A percentile compares a stretch with the other conserved stretches of the same genome.
phyloP scores from a whole-genome alignment of 371 early-diverging fungal genomes.

The Zopfochytrium polystomum region DNA sequence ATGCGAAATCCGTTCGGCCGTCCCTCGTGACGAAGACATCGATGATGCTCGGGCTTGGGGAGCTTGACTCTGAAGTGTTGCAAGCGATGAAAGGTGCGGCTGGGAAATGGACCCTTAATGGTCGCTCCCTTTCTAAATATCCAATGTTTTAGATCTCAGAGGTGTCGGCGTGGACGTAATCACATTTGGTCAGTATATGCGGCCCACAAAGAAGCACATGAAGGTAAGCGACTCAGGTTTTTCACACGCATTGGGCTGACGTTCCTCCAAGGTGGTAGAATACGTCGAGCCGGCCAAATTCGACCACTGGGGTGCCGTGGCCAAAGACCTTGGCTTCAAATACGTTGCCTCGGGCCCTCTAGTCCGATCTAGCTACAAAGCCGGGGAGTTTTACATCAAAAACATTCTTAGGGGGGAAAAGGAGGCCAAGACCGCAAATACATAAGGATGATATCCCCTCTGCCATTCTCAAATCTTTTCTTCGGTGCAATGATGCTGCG shows the following conservation, averaged over 20 bases:
- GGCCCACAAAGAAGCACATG: conserved; percentile 97
- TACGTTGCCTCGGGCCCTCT: conserved; percentile 96
- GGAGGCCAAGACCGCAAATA: too few relatives aligned
- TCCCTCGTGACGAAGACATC: conserved; percentile 89
- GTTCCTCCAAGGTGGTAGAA: conserved; percentile 59
- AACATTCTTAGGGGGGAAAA: conserved; percentile 47
- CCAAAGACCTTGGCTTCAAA: conserved; percentile 84
- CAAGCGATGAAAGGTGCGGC: conserved; percentile 73
- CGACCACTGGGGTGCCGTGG: conserved; percentile 81
- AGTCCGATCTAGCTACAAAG: conserved; percentile 94
- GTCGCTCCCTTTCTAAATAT: conserved; percentile 4
- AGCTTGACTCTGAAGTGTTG: conserved; percentile 89
- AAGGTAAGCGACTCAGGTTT: conserved; percentile 48
- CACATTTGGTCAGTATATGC: conserved; percentile 99
- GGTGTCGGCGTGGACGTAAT: conserved; percentile 88
- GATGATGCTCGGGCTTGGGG: conserved; percentile 97
- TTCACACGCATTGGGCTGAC: neutral
- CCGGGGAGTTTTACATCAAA: conserved; percentile 95
- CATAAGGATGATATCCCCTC: too few relatives aligned
- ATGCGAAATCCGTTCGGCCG: conserved; percentile 79
- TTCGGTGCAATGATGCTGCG: too few relatives aligned
- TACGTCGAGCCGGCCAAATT: conserved; percentile 93
- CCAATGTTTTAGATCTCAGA: conserved; percentile 62
- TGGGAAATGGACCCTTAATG: neutral
- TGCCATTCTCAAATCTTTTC: too few relatives aligned